phyloP scores from a whole-genome alignment of 306 rosid species.

The Canavalia ensiformis region DNA sequence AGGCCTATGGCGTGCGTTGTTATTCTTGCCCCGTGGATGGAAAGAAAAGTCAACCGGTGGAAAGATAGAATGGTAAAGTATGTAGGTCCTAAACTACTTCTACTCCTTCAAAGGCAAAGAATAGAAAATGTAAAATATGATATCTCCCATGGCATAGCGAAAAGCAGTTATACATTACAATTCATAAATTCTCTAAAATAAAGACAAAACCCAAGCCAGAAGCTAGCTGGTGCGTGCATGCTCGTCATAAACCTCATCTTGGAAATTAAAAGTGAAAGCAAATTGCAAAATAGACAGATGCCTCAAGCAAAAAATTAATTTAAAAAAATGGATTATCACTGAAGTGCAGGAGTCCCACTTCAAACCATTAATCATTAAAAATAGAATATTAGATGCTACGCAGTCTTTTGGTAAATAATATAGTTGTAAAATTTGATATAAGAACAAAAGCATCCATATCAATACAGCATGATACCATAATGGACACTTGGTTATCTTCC shows the following conservation, averaged over 20 bases:
- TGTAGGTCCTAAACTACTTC: constrained; percentile 13
- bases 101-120: constrained; percentile 22
- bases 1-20: neutral
- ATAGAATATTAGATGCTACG: constrained; percentile 39
- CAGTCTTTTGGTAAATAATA: constrained; percentile 40
- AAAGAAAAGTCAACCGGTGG: constrained; percentile 28
- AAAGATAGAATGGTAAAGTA: constrained; percentile 14
- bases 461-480: constrained; percentile 45
- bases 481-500: constrained; percentile 53
- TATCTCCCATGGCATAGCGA: constrained; percentile 16
- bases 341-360: constrained; percentile 45
- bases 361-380: constrained; percentile 45
- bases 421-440: constrained; percentile 38
- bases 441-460: constrained; percentile 52
- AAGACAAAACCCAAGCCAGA: constrained; percentile 38
- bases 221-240: constrained; percentile 44
- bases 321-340: constrained; percentile 38
- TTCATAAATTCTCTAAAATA: constrained; percentile 20
- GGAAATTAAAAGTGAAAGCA: constrained; percentile 36
- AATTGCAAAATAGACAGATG: constrained; percentile 21
- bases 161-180: constrained; percentile 11
- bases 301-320: constrained; percentile 23
- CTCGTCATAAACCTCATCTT: constrained; percentile 18
- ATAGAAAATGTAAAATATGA: constrained; percentile 29
- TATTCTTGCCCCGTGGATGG: constrained; percentile 8